Percentiles rank a stretch among this genome's conserved stretches.
phyloP scores from a whole-genome alignment of 148 eudicot species.

The Agrostemma githago region DNA sequence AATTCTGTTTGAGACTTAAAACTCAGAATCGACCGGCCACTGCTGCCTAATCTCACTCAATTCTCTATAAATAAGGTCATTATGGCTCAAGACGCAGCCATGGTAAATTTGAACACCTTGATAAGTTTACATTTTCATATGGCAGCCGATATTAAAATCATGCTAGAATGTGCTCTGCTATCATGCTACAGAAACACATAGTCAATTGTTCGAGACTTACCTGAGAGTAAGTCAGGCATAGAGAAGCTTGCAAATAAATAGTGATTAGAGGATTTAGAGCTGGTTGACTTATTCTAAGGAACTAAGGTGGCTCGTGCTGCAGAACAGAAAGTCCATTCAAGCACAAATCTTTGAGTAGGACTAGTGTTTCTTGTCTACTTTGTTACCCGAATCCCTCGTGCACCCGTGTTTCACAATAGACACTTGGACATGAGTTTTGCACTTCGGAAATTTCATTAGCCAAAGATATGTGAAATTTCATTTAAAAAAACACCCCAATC shows the following conservation, averaged over 20 bases:
- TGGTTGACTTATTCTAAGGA: not conserved
- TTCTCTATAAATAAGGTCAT: not conserved
- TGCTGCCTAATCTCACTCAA: not conserved
- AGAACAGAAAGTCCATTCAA: not conserved
- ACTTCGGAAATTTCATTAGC: not conserved
- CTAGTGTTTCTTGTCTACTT: not conserved
- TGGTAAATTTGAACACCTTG: not conserved
- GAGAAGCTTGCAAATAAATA: not conserved
- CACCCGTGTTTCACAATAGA: not conserved
- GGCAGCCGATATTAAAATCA: not conserved
- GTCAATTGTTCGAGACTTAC: not conserved
- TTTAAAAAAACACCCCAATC: too few relatives aligned
- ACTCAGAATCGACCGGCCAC: not conserved
- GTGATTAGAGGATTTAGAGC: not conserved
- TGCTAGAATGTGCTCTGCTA: not conserved
- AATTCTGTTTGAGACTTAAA: not conserved
- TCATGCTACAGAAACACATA: not conserved
- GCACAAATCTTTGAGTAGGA: not conserved
- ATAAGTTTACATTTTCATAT: not conserved
- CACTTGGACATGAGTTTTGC: not conserved
- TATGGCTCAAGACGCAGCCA: not conserved
- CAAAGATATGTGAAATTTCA: not conserved
- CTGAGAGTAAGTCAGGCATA: not conserved
- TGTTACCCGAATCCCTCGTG: not conserved
- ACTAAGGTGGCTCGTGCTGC: not conserved